A percentile compares a stretch with the other conserved stretches of the same genome.
Evolutionary conservation across 305 asterid genomes (phyloP).

Genomic region (Fraxinus sp.): DNA sequence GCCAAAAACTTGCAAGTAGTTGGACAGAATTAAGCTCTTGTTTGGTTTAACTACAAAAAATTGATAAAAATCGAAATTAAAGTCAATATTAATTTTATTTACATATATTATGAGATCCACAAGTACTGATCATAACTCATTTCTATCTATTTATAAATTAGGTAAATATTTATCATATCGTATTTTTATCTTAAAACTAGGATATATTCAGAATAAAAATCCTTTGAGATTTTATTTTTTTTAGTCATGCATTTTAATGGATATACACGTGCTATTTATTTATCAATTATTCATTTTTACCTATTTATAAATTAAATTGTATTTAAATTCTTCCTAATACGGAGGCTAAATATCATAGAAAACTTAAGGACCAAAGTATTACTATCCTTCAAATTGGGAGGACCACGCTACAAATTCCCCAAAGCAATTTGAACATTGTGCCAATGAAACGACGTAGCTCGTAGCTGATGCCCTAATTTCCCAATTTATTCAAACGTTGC

Average conservation of each 20-base stretch:
- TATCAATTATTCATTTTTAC: no score
- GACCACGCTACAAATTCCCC: neutral
- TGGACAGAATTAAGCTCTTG: slow-evolving; percentile 19
- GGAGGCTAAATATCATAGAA: neutral
- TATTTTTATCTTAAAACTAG: neutral
- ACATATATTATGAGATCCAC: no score
- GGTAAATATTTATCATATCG: no score
- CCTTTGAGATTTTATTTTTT: no score
- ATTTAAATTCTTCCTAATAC: neutral
- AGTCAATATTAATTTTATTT: no score
- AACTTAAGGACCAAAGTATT: neutral
- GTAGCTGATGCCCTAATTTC: neutral
- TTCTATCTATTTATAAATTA: no score
- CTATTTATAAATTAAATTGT: neutral
- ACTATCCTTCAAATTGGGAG: neutral
- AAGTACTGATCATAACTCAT: neutral
- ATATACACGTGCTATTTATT: no score
- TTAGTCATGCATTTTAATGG: neutral
- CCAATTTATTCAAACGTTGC: neutral
- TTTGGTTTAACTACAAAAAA: neutral
- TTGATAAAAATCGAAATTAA: no score
- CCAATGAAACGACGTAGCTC: neutral
- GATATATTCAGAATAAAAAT: neutral
- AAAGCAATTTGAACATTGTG: neutral
- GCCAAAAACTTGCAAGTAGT: slow-evolving; percentile 38